Conservation (phyloP, 2,329 filamentous ascomycete genomes). For the Talaromyces sp. region DNA sequence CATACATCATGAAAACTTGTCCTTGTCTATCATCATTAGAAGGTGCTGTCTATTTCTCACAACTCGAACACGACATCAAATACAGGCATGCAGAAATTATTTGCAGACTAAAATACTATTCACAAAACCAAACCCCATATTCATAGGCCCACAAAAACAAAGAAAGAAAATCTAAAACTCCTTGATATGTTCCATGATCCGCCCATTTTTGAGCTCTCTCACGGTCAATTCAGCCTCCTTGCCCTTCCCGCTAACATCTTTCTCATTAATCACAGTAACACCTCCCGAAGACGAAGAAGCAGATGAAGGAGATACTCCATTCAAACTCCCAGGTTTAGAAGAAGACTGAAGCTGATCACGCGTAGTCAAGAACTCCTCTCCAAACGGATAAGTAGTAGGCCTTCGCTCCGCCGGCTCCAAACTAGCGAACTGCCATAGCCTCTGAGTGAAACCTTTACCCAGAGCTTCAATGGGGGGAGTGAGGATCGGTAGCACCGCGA, state of each 20-base stretch:
- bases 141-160: neutral
- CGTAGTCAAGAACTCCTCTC: conserved; percentile 13
- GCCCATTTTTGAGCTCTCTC: neutral
- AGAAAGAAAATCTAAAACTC: neutral
- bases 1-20: too few relatives aligned
- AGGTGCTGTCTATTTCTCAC: neutral
- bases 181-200: neutral
- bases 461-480: conserved; percentile 21
- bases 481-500: conserved; percentile 19
- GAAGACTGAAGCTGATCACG: neutral
- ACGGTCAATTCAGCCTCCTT: neutral
- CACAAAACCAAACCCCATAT: neutral
- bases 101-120: neutral
- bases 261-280: neutral
- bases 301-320: neutral
- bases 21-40: too few relatives aligned
- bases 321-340: neutral
- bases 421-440: conserved; percentile 17
- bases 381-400: conserved; percentile 18
- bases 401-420: conserved; percentile 15
- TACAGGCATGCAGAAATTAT: neutral
- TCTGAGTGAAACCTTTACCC: conserved; percentile 16
- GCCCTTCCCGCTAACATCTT: neutral
- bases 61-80: neutral
- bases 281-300: neutral